Base-by-base conservation (phyloP, 2,329 filamentous ascomycete genomes). In the Fusarium sp. region DNA sequence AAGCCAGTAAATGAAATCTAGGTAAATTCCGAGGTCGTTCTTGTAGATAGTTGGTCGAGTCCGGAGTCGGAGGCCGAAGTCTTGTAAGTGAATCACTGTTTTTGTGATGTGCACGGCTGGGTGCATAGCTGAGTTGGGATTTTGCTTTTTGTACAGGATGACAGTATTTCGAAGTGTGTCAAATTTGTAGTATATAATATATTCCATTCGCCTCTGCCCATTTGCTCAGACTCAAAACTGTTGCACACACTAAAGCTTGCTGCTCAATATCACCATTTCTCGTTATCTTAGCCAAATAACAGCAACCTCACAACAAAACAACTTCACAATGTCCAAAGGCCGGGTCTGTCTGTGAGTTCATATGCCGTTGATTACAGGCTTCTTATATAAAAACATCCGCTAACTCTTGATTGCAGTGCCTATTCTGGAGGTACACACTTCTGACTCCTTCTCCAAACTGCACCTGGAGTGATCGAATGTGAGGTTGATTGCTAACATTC, bases 271-370 rank as follows among this genome's bases (percentile, higher is more conserved):
- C 18, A n/a, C 23, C 37, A 21, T 33, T 42, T 23, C 31, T 61
- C 21, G n/a, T 55, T 31, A 35, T 16, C 35, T 48, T 63, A n/a
- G 31, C 39, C 19, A 35, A 29, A 58, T 10, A n/a, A 23, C 35
- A 18, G 21, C 7, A 57, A 16, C 38, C 15, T 23, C 15, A 60
- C 19, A 21, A 23, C 27, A 58, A 21, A 35, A 61, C 31, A n/a
- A 29, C 15, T 46, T 38, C 58, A 60, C 18, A 23, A 71, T 71
- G 67, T 48, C 67, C 51, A 71, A 71, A 67, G 62, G 68, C 31
- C 69, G 68, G 44, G 63, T 72, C 27, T 72, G 69, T 63, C 68
- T 67, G 58, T 72, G 52, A 68, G 68, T 56, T 31, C 25, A 25
- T 37, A 3, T 23, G 39, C 19, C 18, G 14, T n/a, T 14, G 11